phyloP scores from a whole-genome alignment of 2,329 filamentous ascomycete species.

The Aureobasidium leucospermi region DNA sequence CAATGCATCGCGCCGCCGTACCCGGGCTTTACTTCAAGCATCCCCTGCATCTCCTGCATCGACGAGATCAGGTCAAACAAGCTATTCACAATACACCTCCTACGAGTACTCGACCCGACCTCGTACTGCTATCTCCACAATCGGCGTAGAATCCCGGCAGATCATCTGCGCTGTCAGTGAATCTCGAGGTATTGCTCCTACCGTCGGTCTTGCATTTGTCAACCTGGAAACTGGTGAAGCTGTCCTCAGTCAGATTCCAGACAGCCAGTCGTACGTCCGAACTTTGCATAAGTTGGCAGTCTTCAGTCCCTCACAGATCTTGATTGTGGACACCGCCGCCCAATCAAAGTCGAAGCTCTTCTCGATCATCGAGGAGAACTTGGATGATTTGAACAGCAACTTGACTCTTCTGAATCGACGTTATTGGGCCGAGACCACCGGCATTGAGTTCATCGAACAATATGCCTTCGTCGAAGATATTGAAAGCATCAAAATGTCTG shows the following conservation, averaged over 20 bases:
- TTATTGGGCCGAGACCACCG: conserved; percentile 74
- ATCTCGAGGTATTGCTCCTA: conserved; percentile 77
- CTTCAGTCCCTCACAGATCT: conserved; percentile 69
- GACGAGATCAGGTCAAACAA: conserved; percentile 8
- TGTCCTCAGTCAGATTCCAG: conserved; percentile 82
- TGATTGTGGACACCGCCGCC: conserved; percentile 68
- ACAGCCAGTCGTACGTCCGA: conserved; percentile 84
- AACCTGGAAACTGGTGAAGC: conserved; percentile 80
- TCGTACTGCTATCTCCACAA: conserved; percentile 50
- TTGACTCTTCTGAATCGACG: conserved; percentile 64
- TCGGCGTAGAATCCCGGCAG: conserved; percentile 54
- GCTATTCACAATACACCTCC: conserved; percentile 26
- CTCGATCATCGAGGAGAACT: conserved; percentile 64
- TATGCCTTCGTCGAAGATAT: conserved; percentile 76
- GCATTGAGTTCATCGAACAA: conserved; percentile 68
- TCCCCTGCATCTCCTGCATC: neutral
- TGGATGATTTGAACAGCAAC: conserved; percentile 50
- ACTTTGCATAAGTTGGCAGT: conserved; percentile 82
- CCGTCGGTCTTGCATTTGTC: conserved; percentile 78
- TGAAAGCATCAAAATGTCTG: conserved; percentile 70
- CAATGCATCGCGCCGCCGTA: neutral
- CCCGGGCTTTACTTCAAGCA: neutral
- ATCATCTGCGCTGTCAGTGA: conserved; percentile 86
- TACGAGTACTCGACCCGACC: conserved; percentile 39
- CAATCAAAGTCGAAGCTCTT: conserved; percentile 66